Conservation (phyloP, 495 filamentous ascomycete species). For the Choiromyces venosus region DNA sequence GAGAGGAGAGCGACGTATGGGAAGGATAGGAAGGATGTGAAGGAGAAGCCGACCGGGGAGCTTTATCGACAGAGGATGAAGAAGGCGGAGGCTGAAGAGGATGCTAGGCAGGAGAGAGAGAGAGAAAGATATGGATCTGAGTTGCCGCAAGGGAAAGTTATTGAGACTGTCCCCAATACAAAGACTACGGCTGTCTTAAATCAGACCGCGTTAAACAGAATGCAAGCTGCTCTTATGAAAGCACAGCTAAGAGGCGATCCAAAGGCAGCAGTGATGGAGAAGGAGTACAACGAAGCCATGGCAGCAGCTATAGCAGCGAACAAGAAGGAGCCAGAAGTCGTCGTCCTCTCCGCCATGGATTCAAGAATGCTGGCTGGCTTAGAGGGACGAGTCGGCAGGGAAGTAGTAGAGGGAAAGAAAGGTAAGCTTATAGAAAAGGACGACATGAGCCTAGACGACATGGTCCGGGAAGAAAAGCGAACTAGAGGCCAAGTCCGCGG, state of each 20-base stretch:
- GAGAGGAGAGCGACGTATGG: conserved; percentile 82
- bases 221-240: conserved; percentile 90
- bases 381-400: conserved; percentile 32
- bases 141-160: conserved; percentile 47
- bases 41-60: conserved; percentile 83
- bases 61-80: conserved; percentile 64
- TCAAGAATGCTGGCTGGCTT: conserved; percentile 78
- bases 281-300: conserved; percentile 71
- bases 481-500: conserved; percentile 66
- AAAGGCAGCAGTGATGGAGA: conserved; percentile 72
- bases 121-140: conserved; percentile 48
- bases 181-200: conserved; percentile 51
- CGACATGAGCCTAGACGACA: conserved; percentile 92
- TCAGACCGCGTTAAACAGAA: conserved; percentile 73
- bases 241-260: conserved; percentile 74
- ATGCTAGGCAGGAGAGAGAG: conserved; percentile 39
- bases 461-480: conserved; percentile 86
- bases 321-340: conserved; percentile 56
- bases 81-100: conserved; percentile 50
- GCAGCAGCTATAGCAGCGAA: conserved; percentile 50
- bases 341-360: conserved; percentile 81
- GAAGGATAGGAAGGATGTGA: conserved; percentile 68
- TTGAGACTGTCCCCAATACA: conserved; percentile 44
- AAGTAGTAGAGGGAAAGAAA: conserved; percentile 29
- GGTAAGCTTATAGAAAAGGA: conserved; percentile 73